A percentile compares a stretch with the other conserved stretches of the same genome.
Evolutionary conservation across 2,329 filamentous ascomycete species (phyloP).

Genomic region (Tolypocladium sp.): DNA sequence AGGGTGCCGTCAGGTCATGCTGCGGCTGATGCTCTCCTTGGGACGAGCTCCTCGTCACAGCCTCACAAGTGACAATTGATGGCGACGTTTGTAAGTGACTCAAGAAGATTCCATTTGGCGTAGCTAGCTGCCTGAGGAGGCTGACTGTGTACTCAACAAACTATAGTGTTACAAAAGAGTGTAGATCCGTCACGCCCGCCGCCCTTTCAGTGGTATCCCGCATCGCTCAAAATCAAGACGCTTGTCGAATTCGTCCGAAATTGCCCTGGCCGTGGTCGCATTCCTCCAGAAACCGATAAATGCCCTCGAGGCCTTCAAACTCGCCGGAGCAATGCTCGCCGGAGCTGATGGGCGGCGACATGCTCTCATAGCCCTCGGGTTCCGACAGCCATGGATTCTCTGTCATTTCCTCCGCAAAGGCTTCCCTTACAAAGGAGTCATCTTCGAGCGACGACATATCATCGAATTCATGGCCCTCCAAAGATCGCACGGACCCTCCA

Average conservation of each 20-base stretch:
- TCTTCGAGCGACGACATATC: constrained; percentile 23
- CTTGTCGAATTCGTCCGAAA: constrained; percentile 13
- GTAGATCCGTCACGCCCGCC: constrained; percentile 6
- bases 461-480: constrained; percentile 31
- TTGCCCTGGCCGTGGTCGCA: constrained; percentile 37
- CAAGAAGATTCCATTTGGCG: neutral
- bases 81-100: neutral
- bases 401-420: constrained; percentile 32
- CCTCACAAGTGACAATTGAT: neutral
- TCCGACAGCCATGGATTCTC: constrained; percentile 41
- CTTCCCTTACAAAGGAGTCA: constrained; percentile 26
- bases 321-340: constrained; percentile 35
- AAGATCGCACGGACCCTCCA: constrained; percentile 37
- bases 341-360: constrained; percentile 38
- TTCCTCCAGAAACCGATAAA: constrained; percentile 50
- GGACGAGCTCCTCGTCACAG: neutral
- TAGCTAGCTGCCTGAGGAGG: no score
- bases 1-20: neutral
- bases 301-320: constrained; percentile 46
- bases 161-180: constrained; percentile 11
- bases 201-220: neutral
- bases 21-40: no score
- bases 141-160: neutral
- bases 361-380: constrained; percentile 38
- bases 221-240: neutral